These are phyloP conservation scores for Tricholoma sp. DNA, from an alignment of 768 basidiomycete genomes.

Conservation along the genomic window DNA sequence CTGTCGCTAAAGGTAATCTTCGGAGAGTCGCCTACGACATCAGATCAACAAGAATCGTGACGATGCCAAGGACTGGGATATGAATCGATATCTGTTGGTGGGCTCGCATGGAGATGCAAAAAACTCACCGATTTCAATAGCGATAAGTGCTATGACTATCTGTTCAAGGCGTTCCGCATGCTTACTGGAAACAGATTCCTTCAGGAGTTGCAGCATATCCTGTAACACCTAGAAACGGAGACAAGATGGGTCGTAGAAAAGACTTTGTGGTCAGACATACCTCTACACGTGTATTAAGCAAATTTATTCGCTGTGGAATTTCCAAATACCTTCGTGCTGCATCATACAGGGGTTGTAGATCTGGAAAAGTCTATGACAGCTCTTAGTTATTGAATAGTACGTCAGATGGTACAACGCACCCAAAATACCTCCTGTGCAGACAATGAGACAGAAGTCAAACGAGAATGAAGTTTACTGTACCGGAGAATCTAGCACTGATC, in stretches of 20 bases:
- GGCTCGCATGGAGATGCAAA: neutral
- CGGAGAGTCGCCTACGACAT: constrained; percentile 41
- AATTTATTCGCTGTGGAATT: constrained; percentile 88
- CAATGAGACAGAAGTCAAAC: neutral
- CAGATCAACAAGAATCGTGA: constrained; percentile 86
- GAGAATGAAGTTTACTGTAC: constrained; percentile 30
- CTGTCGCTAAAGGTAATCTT: too few species aligned
- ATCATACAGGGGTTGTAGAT: constrained; percentile 92
- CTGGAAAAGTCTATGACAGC: constrained; percentile 75
- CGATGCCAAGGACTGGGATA: constrained; percentile 72
- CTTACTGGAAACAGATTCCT: constrained; percentile 88
- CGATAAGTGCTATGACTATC: constrained; percentile 89
- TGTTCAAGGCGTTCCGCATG: constrained; percentile 91
- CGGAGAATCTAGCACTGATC: constrained; percentile 94
- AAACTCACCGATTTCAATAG: constrained; percentile 72
- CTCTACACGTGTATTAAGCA: constrained; percentile 92
- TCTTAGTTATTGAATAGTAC: neutral
- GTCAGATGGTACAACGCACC: constrained; percentile 41
- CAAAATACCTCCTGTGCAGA: constrained; percentile 82
- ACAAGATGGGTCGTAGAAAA: constrained; percentile 1
- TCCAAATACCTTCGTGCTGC: constrained; percentile 93
- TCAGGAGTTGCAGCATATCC: constrained; percentile 93
- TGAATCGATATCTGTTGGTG: neutral
- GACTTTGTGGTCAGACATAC: constrained; percentile 32
- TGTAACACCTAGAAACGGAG: constrained; percentile 66